Evolutionary conservation across 23 red algal species (phyloP).

Genomic region (Rhodosorus marinus): DNA sequence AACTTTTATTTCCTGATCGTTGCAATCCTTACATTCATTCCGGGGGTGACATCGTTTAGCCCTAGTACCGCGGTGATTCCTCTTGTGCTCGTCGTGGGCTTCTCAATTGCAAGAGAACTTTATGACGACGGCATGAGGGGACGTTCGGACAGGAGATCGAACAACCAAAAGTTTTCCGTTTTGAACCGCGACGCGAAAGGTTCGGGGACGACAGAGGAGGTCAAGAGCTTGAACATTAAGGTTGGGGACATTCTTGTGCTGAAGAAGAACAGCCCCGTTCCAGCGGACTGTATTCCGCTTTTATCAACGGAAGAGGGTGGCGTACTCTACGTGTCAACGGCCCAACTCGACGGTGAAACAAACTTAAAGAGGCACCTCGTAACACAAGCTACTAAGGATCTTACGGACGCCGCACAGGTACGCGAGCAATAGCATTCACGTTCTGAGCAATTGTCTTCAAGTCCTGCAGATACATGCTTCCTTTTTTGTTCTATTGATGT

Average conservation of each 20-base stretch:
- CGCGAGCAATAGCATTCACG: too few species aligned
- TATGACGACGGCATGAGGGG: conserved; percentile 51
- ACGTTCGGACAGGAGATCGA: conserved; percentile 18
- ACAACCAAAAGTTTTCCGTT: conserved; percentile 10
- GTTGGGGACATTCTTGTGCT: conserved; percentile 68
- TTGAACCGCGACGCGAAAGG: neutral
- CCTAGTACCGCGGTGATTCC: conserved; percentile 47
- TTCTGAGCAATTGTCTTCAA: too few species aligned
- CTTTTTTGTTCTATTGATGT: too few species aligned
- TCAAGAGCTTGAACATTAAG: neutral
- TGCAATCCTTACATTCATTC: conserved; percentile 54
- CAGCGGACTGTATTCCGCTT: conserved; percentile 34
- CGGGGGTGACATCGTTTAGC: conserved; percentile 40
- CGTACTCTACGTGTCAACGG: conserved; percentile 57
- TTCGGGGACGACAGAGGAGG: neutral
- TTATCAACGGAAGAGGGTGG: conserved; percentile 7
- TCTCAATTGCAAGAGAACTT: conserved; percentile 57
- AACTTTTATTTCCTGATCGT: conserved; percentile 78
- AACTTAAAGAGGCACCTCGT: conserved; percentile 82
- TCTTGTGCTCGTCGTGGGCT: conserved; percentile 58
- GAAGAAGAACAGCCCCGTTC: conserved; percentile 17
- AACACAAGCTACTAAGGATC: too few species aligned
- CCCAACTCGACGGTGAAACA: conserved; percentile 71
- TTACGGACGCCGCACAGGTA: too few species aligned
- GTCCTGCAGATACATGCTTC: too few species aligned